These are phyloP conservation scores for Tylopilus subfusipes DNA, from an alignment of 768 basidiomycete species.

Conservation along the genomic window DNA sequence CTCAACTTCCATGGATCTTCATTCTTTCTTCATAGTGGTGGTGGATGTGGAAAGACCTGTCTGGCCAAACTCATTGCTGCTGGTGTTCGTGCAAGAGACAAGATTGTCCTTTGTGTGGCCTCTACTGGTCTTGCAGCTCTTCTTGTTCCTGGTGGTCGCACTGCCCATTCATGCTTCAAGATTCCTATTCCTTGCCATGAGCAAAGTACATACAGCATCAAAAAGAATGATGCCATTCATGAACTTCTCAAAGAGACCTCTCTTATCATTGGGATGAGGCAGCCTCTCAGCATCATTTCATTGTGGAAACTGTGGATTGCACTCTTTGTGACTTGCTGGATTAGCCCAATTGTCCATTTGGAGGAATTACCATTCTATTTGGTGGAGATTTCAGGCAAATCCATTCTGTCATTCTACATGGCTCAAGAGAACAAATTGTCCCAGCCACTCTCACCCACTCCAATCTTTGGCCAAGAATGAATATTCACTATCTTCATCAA, in stretches of 20 bases:
- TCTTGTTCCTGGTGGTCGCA: background rate
- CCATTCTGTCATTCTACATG: constrained; percentile 37
- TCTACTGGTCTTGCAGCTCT: background rate
- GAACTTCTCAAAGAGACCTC: background rate
- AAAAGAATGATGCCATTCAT: background rate
- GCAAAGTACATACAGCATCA: background rate
- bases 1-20: background rate
- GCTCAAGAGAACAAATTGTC: constrained; percentile 37
- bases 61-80: no score
- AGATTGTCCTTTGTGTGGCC: background rate
- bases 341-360: background rate
- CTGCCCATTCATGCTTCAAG: background rate
- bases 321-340: background rate
- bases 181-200: constrained; percentile 1
- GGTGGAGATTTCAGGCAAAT: background rate
- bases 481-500: constrained; percentile 31
- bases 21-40: no score
- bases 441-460: no score
- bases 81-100: no score
- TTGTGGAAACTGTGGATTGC: background rate
- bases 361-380: background rate
- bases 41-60: no score
- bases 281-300: background rate
- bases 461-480: constrained; percentile 35
- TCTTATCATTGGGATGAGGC: constrained; percentile 1